A percentile compares a stretch with the other conserved stretches of the same genome.
phyloP scores from a whole-genome alignment of 768 basidiomycete species.

The Sistotremastrum suecicum region DNA sequence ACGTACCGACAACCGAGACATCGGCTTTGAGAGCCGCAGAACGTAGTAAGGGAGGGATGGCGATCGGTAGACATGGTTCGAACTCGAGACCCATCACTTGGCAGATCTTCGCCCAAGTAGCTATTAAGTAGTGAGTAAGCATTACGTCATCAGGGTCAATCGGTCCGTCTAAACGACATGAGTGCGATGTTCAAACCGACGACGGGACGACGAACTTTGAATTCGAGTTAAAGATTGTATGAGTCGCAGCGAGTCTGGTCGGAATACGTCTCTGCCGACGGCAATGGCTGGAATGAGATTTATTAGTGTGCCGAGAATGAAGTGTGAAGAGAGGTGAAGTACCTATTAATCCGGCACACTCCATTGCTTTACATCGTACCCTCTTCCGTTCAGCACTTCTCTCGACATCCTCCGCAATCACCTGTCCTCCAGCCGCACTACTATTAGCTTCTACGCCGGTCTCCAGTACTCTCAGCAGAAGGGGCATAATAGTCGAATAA shows the following conservation, averaged over 20 bases:
- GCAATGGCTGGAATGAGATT: slow-evolving; percentile 48
- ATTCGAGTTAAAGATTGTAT: slow-evolving; percentile 62
- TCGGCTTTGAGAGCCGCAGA: slow-evolving; percentile 74
- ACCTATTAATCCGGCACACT: slow-evolving; percentile 83
- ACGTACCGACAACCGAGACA: slow-evolving; percentile 54
- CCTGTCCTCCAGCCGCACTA: slow-evolving; percentile 34
- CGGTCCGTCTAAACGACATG: slow-evolving; percentile 37
- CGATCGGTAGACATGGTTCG: slow-evolving; percentile 71
- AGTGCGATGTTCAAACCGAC: not conserved
- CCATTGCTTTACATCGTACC: slow-evolving; percentile 56
- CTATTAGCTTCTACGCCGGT: slow-evolving; percentile 36
- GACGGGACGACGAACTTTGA: slow-evolving; percentile 39
- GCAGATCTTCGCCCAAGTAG: slow-evolving; percentile 83
- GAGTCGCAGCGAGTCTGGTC: slow-evolving; percentile 57
- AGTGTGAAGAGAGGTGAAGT: slow-evolving; percentile 10
- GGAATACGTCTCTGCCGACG: slow-evolving; percentile 68
- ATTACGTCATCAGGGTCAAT: slow-evolving; percentile 61
- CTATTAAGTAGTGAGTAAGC: slow-evolving; percentile 59
- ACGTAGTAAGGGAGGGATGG: slow-evolving; percentile 66
- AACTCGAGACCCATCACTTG: slow-evolving; percentile 77
- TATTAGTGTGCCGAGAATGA: not conserved
- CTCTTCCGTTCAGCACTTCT: too few species aligned
- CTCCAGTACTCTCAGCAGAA: slow-evolving; percentile 59
- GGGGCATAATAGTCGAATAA: slow-evolving; percentile 68
- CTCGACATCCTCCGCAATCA: slow-evolving; percentile 36